A percentile compares a stretch with the other conserved stretches of the same genome.
phyloP scores from a whole-genome alignment of 2,329 filamentous ascomycete genomes.

The Epichloe typhina region DNA sequence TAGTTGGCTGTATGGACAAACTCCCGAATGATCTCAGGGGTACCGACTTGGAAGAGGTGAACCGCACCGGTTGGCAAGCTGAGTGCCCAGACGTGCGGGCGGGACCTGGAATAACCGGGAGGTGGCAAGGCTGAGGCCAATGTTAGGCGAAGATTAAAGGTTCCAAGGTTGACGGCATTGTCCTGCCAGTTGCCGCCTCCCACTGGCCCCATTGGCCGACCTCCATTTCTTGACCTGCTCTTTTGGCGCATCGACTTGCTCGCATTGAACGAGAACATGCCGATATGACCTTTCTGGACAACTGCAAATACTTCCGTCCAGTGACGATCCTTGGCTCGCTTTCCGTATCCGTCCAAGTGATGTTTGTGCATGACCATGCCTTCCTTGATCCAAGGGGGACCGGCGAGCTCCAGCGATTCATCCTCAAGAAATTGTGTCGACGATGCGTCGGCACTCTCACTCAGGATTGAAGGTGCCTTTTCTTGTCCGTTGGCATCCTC shows the following conservation, averaged over 20 bases:
- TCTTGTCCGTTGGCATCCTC: conserved; percentile 48
- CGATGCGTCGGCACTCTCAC: conserved; percentile 50
- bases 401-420: conserved; percentile 78
- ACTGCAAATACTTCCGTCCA: conserved; percentile 96
- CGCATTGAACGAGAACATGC: conserved; percentile 83
- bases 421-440: conserved; percentile 67
- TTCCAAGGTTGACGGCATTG: conserved; percentile 79
- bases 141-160: conserved; percentile 79
- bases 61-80: conserved; percentile 87
- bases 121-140: conserved; percentile 81
- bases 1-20: conserved; percentile 94
- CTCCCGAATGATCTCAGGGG: conserved; percentile 84
- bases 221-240: conserved; percentile 37
- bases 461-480: conserved; percentile 35
- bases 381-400: conserved; percentile 98
- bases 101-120: conserved; percentile 80
- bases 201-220: conserved; percentile 50
- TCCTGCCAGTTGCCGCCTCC: conserved; percentile 98
- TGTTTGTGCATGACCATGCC: conserved; percentile 94
- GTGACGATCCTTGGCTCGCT: conserved; percentile 83
- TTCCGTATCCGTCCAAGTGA: conserved; percentile 80
- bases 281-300: conserved; percentile 86
- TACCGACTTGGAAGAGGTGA: conserved; percentile 96
- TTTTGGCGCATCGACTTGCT: conserved; percentile 64
- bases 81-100: conserved; percentile 88